phyloP scores from a whole-genome alignment of 73 alveolate genomes.

The Blepharisma japonicum region DNA sequence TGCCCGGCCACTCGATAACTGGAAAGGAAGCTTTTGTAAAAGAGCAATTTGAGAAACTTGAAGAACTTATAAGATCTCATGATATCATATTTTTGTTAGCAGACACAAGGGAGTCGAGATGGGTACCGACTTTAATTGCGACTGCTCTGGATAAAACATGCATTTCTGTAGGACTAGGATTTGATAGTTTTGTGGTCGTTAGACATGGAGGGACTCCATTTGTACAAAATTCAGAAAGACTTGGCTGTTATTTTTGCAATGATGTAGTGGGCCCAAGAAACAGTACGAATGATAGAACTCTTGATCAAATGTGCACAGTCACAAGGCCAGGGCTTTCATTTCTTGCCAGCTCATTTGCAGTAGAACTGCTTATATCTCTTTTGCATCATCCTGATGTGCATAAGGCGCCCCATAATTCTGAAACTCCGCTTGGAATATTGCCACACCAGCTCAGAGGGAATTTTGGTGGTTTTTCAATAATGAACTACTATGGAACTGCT shows the following conservation, averaged over 20 bases:
- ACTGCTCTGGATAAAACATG: constrained; percentile 82
- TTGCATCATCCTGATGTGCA: constrained; percentile 81
- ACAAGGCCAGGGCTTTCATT: constrained; percentile 95
- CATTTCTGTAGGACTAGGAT: constrained; percentile 95
- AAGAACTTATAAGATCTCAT: constrained; percentile 74
- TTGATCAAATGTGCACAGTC: constrained; percentile 97
- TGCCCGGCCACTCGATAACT: constrained; percentile 95
- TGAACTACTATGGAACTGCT: constrained; percentile 60
- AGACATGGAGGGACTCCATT: constrained; percentile 83
- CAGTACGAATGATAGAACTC: constrained; percentile 91
- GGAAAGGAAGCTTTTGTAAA: constrained; percentile 64
- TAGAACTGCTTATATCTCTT: constrained; percentile 83
- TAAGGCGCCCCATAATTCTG: constrained; percentile 79
- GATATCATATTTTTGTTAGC: constrained; percentile 92
- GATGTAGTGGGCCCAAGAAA: constrained; percentile 97
- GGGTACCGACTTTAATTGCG: constrained; percentile 97
- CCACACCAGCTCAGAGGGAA: constrained; percentile 93
- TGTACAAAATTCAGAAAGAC: constrained; percentile 75
- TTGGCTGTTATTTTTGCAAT: constrained; percentile 97
- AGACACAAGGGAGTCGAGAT: constrained; percentile 96
- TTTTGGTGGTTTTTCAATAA: constrained; percentile 54
- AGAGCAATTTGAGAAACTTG: constrained; percentile 60
- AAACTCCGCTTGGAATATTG: constrained; percentile 54
- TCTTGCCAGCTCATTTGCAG: constrained; percentile 84
- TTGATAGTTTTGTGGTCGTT: constrained; percentile 93